phyloP scores from a whole-genome alignment of 768 basidiomycete genomes.

The Phanerochaete sordida region DNA sequence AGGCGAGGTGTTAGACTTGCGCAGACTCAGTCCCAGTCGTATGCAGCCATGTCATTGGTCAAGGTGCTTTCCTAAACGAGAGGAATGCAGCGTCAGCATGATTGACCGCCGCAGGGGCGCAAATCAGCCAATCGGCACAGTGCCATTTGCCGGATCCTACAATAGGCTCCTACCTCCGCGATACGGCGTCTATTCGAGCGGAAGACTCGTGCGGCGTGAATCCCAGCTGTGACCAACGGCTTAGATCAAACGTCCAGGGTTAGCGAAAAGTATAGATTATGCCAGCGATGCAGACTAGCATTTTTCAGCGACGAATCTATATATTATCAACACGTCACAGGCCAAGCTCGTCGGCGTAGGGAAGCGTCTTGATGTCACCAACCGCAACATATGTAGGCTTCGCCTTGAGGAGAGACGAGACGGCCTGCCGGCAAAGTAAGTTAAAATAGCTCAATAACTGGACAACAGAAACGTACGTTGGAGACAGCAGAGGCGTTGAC shows the following conservation, averaged over 20 bases:
- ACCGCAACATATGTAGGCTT: slow-evolving; percentile 89
- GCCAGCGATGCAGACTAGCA: not conserved
- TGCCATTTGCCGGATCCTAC: too few species aligned
- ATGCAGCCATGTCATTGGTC: too few species aligned
- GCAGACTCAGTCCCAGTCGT: too few species aligned
- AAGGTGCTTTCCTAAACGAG: too few species aligned
- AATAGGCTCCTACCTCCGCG: too few species aligned
- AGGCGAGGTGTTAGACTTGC: too few species aligned
- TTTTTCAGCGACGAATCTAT: not conserved
- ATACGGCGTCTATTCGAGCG: too few species aligned
- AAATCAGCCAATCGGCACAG: too few species aligned
- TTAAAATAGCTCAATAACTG: not conserved
- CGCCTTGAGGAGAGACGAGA: slow-evolving; percentile 59
- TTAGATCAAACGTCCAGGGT: too few species aligned
- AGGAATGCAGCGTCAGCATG: too few species aligned
- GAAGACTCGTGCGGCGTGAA: too few species aligned
- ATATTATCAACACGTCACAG: slow-evolving; percentile 39
- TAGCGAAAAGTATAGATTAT: not conserved
- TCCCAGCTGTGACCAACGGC: not conserved
- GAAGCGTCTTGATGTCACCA: slow-evolving; percentile 73
- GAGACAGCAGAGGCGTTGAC: slow-evolving; percentile 63
- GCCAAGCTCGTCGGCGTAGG: slow-evolving; percentile 82
- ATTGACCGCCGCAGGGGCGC: too few species aligned
- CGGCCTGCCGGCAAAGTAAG: slow-evolving; percentile 40
- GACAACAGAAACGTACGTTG: slow-evolving; percentile 49